Evolutionary conservation across 164 flowering plant genomes (phyloP), one percentile per base, ranked within the genome.

Genomic region (Kingdonia uniflora): DNA sequence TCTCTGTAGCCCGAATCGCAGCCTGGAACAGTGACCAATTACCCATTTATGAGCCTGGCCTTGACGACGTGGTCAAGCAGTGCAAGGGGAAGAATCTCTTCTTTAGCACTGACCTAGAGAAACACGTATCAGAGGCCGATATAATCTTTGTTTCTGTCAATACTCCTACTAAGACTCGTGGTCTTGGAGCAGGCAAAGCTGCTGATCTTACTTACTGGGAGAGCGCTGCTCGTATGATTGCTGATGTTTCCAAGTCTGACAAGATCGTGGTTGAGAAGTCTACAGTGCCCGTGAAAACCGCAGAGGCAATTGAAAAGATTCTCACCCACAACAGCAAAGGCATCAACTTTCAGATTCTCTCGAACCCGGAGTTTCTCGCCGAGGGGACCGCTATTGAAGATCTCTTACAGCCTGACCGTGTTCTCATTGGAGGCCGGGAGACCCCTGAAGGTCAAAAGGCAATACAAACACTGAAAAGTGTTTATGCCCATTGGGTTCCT

Each of bases 171-270:
- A 88, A 88, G 51, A 88, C 95, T 16, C 71, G 73, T 14, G 95
- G 96, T 16, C 88, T 88, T 56, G 96, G 96, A 43, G 96, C 95
- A 14, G 96, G 95, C 46, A 87, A 87, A 62, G 94, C 96, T 55
- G 94, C 91, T 12, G 96, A 88, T 64, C 69, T 88, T 40, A 88
- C 97, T 2, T 88, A 88, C 63, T 88, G 96, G 96, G 96, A 88
- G 72, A 81, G 91, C 52, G 96, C 95, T 0, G 95, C 94, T 19
- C 92, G 97, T 11, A 84, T 85, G 92, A 85, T 88, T 39, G 97
- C 96, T 22, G 91, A 85, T 63, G 96, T 88, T 11, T 81, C 96
- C 1, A 83, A 80, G 52, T 83, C 95, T 7, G 74, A 85, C 67
- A 85, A 88, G 62, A 85, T 88, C 24, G 96, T 88, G 0, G 96